Base-by-base conservation (phyloP, 1,284 basidiomycete genomes). In the Tylopilus sp. region DNA sequence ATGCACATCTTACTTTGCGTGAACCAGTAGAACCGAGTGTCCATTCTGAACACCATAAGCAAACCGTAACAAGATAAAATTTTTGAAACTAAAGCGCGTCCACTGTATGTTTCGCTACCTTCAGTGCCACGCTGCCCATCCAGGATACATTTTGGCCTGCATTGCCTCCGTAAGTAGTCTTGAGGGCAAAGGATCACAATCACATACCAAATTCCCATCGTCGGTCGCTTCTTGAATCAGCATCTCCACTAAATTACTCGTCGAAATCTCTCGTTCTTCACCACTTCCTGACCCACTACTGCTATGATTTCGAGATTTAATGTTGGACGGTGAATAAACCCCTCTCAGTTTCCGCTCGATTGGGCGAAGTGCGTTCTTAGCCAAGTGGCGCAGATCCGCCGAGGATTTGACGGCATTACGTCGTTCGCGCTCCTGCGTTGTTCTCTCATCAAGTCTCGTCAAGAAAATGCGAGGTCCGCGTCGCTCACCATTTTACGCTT, bases 181-280 rank as follows among this genome's bases (percentile, higher is more conserved):
- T 15, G 22, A 25, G 15, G 26, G 25, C n/a, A 22, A 15, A 36
- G 43, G 35, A 24, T 4, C 7, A 73, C 19, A 36, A 29, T 36
- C 13, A 53, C 56, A 67, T 60, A 91, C 93, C 70, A 98, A 71
- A 65, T 95, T 93, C 10, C 66, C 69, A 4, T 75, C 65, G 69
- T 88, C 85, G 5, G 82, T 90, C 13, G 95, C 90, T 68, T 96
- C 90, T 63, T 91, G 86, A 56, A 98, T 95, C 51, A 98, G 76
- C 63, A 86, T 80, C 67, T 97, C 92, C 50, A 97, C 95, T 48
- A 97, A 79, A 70, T 92, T 94, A 53, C 84, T 87, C 19, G 90
- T 90, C 25, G 88, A 85, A 36, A 88, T 79, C 66, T 89, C 86
- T 64, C 81, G 87, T 56, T 83, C 33, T 68, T 74, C 62, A 24